These are phyloP conservation scores for Hura crepitans DNA, from an alignment of 441 rosid genomes.

Conservation along the genomic window DNA sequence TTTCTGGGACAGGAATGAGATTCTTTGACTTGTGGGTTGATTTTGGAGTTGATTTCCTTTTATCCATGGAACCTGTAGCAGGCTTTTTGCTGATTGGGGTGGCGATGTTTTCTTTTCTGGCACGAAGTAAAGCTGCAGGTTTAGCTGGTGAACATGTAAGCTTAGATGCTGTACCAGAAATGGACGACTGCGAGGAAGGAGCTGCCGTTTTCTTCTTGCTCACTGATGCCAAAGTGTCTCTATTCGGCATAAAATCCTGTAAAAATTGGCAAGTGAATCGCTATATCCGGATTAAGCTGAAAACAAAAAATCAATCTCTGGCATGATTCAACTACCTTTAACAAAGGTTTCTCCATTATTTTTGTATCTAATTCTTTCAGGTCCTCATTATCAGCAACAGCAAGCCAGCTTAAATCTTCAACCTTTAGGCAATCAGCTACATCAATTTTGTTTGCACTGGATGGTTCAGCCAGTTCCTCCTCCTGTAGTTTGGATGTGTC, in stretches of 20 bases:
- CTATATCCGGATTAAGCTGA: constrained; percentile 7
- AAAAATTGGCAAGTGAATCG: constrained; percentile 8
- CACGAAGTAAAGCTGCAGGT: constrained; percentile 29
- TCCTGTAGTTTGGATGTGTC: constrained; percentile 16
- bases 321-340: constrained; percentile 39
- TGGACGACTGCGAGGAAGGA: constrained; percentile 30
- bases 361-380: constrained; percentile 31
- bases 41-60: constrained; percentile 45
- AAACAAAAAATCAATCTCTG: background rate
- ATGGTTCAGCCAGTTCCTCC: constrained; percentile 15
- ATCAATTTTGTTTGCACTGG: constrained; percentile 17
- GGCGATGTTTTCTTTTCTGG: constrained; percentile 28
- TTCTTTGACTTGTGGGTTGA: constrained; percentile 41
- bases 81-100: constrained; percentile 28
- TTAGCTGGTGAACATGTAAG: constrained; percentile 27
- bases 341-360: constrained; percentile 22
- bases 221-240: constrained; percentile 27
- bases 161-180: constrained; percentile 23
- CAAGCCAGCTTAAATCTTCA: constrained; percentile 27
- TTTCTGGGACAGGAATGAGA: constrained; percentile 42
- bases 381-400: constrained; percentile 16
- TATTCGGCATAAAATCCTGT: constrained; percentile 36
- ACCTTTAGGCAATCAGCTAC: constrained; percentile 25
- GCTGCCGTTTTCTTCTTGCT: constrained; percentile 32
- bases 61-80: constrained; percentile 27